Evolutionary conservation across 345 rosid species (phyloP).

Genomic region (Eutrema japonicum): DNA sequence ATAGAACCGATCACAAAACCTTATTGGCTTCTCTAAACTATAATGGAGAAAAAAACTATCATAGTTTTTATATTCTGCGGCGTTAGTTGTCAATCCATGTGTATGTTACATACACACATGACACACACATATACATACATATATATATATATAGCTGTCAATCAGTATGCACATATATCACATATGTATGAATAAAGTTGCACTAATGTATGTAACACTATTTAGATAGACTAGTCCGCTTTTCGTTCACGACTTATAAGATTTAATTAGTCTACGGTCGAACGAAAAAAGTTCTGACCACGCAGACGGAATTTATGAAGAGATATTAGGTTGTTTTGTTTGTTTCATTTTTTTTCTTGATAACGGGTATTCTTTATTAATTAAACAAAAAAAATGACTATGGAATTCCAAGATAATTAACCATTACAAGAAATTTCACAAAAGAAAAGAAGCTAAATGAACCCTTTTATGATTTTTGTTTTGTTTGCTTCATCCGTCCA

Average conservation of each 20-base stretch:
- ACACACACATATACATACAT: not conserved
- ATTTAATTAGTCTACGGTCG: not conserved
- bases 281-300: not conserved
- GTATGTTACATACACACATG: not conserved
- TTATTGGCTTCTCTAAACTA: conserved; percentile 26
- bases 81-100: conserved; percentile 36
- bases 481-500: conserved; percentile 4
- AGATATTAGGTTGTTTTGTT: conserved; percentile 3
- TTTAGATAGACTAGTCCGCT: not conserved
- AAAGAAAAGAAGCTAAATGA: too few species aligned
- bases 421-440: too few species aligned
- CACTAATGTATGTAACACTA: conserved; percentile 14
- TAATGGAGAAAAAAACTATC: conserved; percentile 12
- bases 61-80: not conserved
- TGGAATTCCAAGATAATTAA: too few species aligned
- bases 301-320: not conserved
- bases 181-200: conserved; percentile 4
- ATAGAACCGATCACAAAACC: conserved; percentile 22
- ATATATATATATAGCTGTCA: conserved; percentile 28
- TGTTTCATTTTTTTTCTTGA: not conserved
- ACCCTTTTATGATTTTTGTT: too few species aligned
- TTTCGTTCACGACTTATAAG: conserved; percentile 3
- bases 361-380: too few species aligned
- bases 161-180: conserved; percentile 7
- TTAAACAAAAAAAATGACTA: too few species aligned